Evolutionary conservation across 805 yeast species (phyloP).

Genomic region (Kodamaea nitidulidarum): DNA sequence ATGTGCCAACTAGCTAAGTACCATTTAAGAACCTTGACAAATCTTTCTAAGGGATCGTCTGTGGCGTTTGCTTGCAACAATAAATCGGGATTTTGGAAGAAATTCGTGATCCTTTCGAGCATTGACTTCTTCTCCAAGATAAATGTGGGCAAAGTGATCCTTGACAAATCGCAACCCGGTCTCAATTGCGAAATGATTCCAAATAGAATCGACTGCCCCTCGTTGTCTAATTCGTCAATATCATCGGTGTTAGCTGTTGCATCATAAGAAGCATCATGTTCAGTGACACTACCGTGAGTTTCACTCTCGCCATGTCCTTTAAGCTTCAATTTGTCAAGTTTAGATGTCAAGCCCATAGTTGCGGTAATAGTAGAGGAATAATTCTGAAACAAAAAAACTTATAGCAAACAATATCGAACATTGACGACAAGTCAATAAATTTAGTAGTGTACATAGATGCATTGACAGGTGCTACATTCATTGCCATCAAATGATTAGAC

Average conservation of each 20-base stretch:
- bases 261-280: neutral
- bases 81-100: conserved; percentile 73
- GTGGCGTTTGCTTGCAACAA: conserved; percentile 63
- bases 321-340: conserved; percentile 24
- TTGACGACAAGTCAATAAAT: too few species aligned
- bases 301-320: conserved; percentile 12
- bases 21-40: conserved; percentile 76
- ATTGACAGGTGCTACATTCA: too few species aligned
- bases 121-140: conserved; percentile 91
- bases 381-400: too few species aligned
- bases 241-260: conserved; percentile 48
- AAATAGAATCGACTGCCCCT: conserved; percentile 80
- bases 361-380: neutral
- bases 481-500: too few species aligned
- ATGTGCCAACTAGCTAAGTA: conserved; percentile 96
- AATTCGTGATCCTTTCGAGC: conserved; percentile 93
- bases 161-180: conserved; percentile 85
- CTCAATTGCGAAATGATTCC: conserved; percentile 88
- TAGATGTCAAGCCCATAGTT: conserved; percentile 28
- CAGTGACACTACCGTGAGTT: neutral
- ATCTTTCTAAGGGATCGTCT: conserved; percentile 61
- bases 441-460: too few species aligned
- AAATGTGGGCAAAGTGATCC: conserved; percentile 93
- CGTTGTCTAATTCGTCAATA: conserved; percentile 87
- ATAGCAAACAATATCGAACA: too few species aligned